These are phyloP conservation scores for Microdochium trichocladiopsis DNA, from an alignment of 2,329 filamentous ascomycete species.

Conservation along the genomic window DNA sequence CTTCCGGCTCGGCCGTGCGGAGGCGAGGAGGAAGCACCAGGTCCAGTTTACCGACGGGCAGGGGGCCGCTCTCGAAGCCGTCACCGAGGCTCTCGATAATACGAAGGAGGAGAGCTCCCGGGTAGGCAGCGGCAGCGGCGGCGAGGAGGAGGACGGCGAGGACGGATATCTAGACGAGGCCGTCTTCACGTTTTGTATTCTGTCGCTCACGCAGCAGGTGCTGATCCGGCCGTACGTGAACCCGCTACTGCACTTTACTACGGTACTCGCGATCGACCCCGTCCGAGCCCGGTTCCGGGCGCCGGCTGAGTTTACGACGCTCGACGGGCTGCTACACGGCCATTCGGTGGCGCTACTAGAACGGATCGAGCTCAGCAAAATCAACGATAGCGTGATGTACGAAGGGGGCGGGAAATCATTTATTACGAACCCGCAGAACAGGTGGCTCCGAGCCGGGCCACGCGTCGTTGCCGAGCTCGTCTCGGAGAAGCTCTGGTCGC, in stretches of 20 bases:
- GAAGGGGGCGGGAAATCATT: neutral
- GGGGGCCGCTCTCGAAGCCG: neutral
- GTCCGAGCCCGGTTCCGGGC: neutral
- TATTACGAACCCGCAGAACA: neutral
- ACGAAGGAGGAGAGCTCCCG: neutral
- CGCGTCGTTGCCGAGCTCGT: no score
- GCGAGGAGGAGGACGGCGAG: no score
- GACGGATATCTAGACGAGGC: no score
- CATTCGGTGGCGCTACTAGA: neutral
- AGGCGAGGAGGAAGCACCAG: no score
- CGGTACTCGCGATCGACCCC: no score
- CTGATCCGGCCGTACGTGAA: neutral
- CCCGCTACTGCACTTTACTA: neutral
- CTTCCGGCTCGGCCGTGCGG: no score
- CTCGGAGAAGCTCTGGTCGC: constrained; percentile 1
- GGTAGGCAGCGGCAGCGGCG: no score
- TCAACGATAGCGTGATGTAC: constrained; percentile 1
- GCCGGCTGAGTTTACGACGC: neutral
- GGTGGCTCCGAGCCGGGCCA: no score
- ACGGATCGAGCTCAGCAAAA: neutral
- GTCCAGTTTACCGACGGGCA: no score
- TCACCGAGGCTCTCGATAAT: neutral
- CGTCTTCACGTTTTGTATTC: neutral
- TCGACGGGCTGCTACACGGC: neutral
- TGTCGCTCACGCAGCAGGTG: neutral